Evolutionary conservation across 2,329 filamentous ascomycete genomes (phyloP).

Genomic region (Alternaria viburni): DNA sequence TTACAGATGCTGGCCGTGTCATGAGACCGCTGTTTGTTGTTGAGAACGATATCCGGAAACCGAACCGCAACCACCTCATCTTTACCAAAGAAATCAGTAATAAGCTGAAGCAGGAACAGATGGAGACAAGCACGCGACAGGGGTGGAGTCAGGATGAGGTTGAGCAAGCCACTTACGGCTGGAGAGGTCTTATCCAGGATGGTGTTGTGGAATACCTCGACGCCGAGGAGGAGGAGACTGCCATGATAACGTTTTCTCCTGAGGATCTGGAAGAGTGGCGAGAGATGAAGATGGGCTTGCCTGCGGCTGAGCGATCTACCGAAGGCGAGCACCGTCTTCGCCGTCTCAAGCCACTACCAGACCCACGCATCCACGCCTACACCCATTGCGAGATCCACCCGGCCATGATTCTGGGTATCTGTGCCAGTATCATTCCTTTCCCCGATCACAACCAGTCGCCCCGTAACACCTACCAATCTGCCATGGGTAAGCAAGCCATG

Average conservation of each 20-base stretch:
- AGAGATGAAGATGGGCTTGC: constrained; percentile 52
- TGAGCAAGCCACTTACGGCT: constrained; percentile 73
- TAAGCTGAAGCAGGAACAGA: constrained; percentile 75
- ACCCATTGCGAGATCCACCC: constrained; percentile 99
- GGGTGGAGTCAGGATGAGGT: constrained; percentile 66
- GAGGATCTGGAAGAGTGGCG: constrained; percentile 79
- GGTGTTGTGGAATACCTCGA: constrained; percentile 96
- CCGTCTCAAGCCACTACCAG: constrained; percentile 86
- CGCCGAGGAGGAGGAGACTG: constrained; percentile 96
- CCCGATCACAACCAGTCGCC: constrained; percentile 99
- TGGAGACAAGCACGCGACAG: constrained; percentile 63
- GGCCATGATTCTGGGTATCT: constrained; percentile 98
- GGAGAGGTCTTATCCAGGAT: constrained; percentile 81
- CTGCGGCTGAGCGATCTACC: constrained; percentile 48
- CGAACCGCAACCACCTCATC: constrained; percentile 77
- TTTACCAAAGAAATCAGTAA: constrained; percentile 80
- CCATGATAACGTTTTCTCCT: constrained; percentile 99
- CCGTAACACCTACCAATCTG: constrained; percentile 98
- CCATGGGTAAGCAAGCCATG: constrained; percentile 99
- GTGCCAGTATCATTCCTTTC: constrained; percentile 99
- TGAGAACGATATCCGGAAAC: constrained; percentile 78
- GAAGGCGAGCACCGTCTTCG: constrained; percentile 79
- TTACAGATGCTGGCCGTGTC: constrained; percentile 94
- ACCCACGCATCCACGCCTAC: constrained; percentile 86
- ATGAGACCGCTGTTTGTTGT: constrained; percentile 94